Base-by-base conservation (phyloP, 192 early-diverging fungal genomes). In the Linnemannia hyalina region DNA sequence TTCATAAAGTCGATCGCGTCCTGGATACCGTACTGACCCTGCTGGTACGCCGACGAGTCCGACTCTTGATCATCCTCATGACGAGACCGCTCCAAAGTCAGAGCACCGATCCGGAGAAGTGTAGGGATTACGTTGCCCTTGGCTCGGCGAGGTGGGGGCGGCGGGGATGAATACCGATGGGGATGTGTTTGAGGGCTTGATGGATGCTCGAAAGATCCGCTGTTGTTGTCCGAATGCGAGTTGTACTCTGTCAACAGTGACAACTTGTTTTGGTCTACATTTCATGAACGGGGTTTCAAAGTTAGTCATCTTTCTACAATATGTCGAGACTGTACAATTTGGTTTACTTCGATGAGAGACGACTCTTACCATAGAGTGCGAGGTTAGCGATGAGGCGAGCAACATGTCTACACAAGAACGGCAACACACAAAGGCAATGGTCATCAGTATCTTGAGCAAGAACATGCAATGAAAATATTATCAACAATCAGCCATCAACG, bases 341-440 rank as follows among this genome's bases (percentile, higher is more conserved):
- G 42, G 20, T 32, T 65, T 35, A 29, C 36, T n/a, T 65, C 6
- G 23, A 68, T 47, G 38, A 46, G 29, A 18, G n/a, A 74, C 23
- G 6, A 44, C 29, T 8, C 88, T 73, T 87, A 91, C 90, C 89
- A 83, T 93, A 92, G 40, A 92, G 75, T 16, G 91, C 88, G 15
- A 93, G 81, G 55, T 93, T 93, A 10, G 92, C 92, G 46, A 93
- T 68, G 32, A 88, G 82, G 29, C 92, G 81, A 63, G 90, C 92
- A 29, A 92, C 83, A 84, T 93, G 92, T 47, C 90, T 87, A 87
- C 36, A 49, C 18, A 36, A 57, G 26, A 54, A 52, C 5, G 13
- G 26, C 44, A 74, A 74, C 26, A 26, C 9, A 65, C 3, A 32
- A 65, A 32, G 0, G 26, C 0, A 35, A 2, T 75, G 32, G 35